These are phyloP conservation scores for Coprinellus aureogranulatus DNA, from an alignment of 768 basidiomycete genomes.

Conservation along the genomic window DNA sequence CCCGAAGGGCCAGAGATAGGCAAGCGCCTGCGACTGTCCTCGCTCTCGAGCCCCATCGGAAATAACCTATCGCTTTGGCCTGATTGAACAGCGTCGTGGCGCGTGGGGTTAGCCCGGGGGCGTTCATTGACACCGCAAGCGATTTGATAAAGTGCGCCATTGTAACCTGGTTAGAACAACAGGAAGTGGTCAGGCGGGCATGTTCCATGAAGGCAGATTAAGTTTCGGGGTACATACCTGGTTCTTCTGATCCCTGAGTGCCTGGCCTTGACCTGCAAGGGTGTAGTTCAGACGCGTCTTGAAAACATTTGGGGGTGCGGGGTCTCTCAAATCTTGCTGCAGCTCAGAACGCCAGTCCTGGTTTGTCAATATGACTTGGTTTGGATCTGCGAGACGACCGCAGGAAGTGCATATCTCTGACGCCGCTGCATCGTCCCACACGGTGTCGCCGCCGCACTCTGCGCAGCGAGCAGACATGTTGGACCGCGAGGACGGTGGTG, in stretches of 20 bases:
- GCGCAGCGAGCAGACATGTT: conserved; percentile 42
- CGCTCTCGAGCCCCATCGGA: conserved; percentile 74
- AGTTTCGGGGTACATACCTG: conserved; percentile 40
- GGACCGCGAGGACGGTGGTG: conserved; percentile 7
- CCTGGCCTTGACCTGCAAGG: conserved; percentile 63
- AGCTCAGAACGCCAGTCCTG: conserved; percentile 32
- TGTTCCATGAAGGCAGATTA: conserved; percentile 12
- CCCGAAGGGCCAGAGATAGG: conserved; percentile 68
- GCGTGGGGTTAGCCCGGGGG: conserved; percentile 61
- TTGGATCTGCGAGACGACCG: conserved; percentile 65
- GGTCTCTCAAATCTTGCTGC: conserved; percentile 33
- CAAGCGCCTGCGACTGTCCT: conserved; percentile 68
- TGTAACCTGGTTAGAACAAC: conserved; percentile 45
- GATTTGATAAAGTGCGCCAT: conserved; percentile 64
- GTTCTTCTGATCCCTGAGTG: conserved; percentile 64
- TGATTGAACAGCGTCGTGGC: conserved; percentile 68
- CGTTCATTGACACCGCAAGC: conserved; percentile 56
- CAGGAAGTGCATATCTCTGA: conserved; percentile 69
- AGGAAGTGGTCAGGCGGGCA: conserved; percentile 12
- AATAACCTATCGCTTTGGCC: conserved; percentile 54
- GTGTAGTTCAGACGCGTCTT: conserved; percentile 56
- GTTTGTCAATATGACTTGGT: conserved; percentile 57
- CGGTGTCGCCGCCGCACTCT: conserved; percentile 51
- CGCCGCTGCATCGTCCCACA: conserved; percentile 56
- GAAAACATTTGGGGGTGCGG: conserved; percentile 37